A percentile compares a stretch with the other conserved stretches of the same genome.
Evolutionary conservation across 148 eudicot species (phyloP).

Genomic region (Euryodendron excelsum): DNA sequence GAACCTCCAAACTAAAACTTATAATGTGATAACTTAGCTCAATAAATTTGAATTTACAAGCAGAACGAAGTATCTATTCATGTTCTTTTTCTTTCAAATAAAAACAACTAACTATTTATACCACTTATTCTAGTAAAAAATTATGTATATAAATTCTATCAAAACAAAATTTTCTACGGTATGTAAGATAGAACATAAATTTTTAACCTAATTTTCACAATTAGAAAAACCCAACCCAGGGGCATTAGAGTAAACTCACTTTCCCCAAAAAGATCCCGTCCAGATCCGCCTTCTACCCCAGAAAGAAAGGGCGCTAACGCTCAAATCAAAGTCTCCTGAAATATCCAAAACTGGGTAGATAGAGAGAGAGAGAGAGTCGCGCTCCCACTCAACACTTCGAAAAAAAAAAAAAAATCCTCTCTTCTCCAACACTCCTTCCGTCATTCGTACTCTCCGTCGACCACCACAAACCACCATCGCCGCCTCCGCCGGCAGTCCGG

Average conservation of each 20-base stretch:
- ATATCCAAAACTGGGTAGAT: background rate
- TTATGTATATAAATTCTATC: too few species aligned
- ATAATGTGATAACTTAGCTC: too few species aligned
- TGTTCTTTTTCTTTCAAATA: too few species aligned
- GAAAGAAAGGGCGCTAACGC: slow-evolving; percentile 27
- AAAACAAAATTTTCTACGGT: too few species aligned
- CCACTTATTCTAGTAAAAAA: too few species aligned
- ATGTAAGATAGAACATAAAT: too few species aligned
- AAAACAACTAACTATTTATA: too few species aligned
- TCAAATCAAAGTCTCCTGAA: background rate
- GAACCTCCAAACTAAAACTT: too few species aligned
- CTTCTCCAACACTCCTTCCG: background rate
- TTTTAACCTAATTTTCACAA: background rate
- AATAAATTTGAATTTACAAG: too few species aligned
- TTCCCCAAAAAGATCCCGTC: background rate
- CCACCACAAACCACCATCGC: slow-evolving; percentile 2
- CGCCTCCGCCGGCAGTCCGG: background rate
- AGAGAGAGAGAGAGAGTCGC: slow-evolving; percentile 4
- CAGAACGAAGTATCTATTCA: too few species aligned
- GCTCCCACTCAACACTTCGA: background rate
- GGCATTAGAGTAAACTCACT: background rate
- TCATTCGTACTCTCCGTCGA: slow-evolving; percentile 3
- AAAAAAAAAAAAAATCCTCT: too few species aligned
- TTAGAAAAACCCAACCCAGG: background rate
- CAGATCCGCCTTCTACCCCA: background rate